Conservation (phyloP, 2,329 filamentous ascomycete genomes). For the Calonectria multiphialidica region DNA sequence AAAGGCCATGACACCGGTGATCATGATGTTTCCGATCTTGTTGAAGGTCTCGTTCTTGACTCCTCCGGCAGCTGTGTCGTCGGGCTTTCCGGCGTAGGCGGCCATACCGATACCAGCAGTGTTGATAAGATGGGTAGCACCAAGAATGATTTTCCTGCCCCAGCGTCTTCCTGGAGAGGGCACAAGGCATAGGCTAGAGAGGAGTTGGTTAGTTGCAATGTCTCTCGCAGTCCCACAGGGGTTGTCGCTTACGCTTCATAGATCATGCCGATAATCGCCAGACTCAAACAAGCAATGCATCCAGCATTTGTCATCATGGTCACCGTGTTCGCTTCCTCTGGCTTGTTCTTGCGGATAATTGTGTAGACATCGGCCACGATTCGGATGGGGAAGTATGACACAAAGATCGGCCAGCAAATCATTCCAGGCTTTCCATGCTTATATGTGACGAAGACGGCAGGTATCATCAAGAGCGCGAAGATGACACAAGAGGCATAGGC, state of each 20-base stretch:
- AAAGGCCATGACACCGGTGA: conserved; percentile 10
- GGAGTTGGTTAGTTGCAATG: background rate
- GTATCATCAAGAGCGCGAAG: conserved; percentile 33
- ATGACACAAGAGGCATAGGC: conserved; percentile 40
- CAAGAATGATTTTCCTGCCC: conserved; percentile 21
- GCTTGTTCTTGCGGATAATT: conserved; percentile 35
- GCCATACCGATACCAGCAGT: conserved; percentile 27
- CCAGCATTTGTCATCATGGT: conserved; percentile 44
- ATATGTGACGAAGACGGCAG: conserved; percentile 38
- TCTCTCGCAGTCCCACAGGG: background rate
- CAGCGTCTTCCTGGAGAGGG: conserved; percentile 15
- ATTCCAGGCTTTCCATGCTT: conserved; percentile 46
- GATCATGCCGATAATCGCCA: conserved; percentile 42
- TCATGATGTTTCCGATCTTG: conserved; percentile 16
- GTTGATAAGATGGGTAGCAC: conserved; percentile 15
- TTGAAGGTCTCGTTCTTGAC: conserved; percentile 4
- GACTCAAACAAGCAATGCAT: conserved; percentile 41
- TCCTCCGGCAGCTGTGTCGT: background rate
- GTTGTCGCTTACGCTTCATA: conserved; percentile 42
- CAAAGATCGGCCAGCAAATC: conserved; percentile 46
- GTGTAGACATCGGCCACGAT: conserved; percentile 42
- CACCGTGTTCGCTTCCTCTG: conserved; percentile 36
- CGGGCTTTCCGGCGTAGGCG: conserved; percentile 19
- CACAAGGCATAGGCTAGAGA: background rate
- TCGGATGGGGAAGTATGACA: conserved; percentile 38